Conservation (phyloP, 768 basidiomycete species). For the Pulveroboletus sp. region DNA sequence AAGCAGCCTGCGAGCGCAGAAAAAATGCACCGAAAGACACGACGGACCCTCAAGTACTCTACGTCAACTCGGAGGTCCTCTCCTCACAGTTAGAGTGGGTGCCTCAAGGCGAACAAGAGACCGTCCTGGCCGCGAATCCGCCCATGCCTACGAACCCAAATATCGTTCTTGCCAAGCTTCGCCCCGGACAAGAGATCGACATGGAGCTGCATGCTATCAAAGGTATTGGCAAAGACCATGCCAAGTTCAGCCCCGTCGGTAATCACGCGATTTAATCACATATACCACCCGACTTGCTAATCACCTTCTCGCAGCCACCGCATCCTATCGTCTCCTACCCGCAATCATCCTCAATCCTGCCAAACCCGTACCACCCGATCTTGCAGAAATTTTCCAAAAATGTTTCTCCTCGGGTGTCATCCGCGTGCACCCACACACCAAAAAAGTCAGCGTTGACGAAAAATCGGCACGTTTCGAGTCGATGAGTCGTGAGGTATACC, state of each 20-base stretch:
- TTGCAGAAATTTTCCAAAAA: constrained; percentile 75
- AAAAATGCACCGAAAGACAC: constrained; percentile 50
- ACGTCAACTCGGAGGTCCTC: constrained; percentile 65
- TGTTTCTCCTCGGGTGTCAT: constrained; percentile 90
- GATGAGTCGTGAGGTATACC: constrained; percentile 87
- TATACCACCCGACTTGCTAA: background rate
- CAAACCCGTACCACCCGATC: constrained; percentile 74
- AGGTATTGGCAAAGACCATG: constrained; percentile 90
- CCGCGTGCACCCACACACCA: constrained; percentile 53
- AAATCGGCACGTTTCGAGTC: constrained; percentile 76
- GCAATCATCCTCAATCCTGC: constrained; percentile 67
- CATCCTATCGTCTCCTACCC: constrained; percentile 91
- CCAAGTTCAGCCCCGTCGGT: constrained; percentile 97
- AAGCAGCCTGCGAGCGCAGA: constrained; percentile 63
- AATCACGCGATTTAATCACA: constrained; percentile 20
- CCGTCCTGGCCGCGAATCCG: constrained; percentile 48
- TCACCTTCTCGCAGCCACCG: constrained; percentile 62
- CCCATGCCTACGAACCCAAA: constrained; percentile 74
- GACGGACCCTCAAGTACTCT: constrained; percentile 61
- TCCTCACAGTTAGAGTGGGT: constrained; percentile 72
- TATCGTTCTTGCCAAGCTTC: constrained; percentile 86
- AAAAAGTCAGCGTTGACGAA: constrained; percentile 60
- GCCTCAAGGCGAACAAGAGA: constrained; percentile 78
- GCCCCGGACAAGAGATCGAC: constrained; percentile 86
- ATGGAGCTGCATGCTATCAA: constrained; percentile 91